Evolutionary conservation across 2,329 filamentous ascomycete species (phyloP).

Genomic region (Plectosphaerella plurivora): DNA sequence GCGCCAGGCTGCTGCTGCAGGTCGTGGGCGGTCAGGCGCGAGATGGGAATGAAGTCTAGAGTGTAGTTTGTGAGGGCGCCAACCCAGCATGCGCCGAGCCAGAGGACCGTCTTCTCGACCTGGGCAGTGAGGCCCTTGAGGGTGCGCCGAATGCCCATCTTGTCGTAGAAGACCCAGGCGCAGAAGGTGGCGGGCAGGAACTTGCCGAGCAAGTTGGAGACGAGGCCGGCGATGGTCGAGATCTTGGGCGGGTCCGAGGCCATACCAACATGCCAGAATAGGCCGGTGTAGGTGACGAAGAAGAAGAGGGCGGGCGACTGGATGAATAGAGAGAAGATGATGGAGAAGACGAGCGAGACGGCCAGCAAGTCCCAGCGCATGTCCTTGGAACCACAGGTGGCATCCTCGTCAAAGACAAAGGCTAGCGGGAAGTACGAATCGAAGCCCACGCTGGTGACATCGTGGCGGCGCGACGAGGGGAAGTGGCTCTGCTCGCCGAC

Average conservation of each 20-base stretch:
- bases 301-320: conserved; percentile 78
- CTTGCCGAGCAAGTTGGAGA: conserved; percentile 75
- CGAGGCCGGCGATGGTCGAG: conserved; percentile 61
- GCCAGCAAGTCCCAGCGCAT: conserved; percentile 79
- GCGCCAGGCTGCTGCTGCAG: conserved; percentile 86
- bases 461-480: conserved; percentile 60
- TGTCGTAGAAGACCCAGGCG: conserved; percentile 77
- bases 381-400: conserved; percentile 68
- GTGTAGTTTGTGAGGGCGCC: conserved; percentile 93
- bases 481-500: conserved; percentile 65
- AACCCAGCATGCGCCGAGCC: conserved; percentile 87
- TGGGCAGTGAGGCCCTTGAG: conserved; percentile 73
- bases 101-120: conserved; percentile 84
- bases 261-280: conserved; percentile 87
- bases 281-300: conserved; percentile 72
- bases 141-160: conserved; percentile 70
- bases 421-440: conserved; percentile 86
- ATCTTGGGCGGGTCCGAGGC: conserved; percentile 80
- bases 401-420: conserved; percentile 67
- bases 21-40: conserved; percentile 86
- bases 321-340: conserved; percentile 75
- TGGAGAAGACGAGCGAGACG: conserved; percentile 75
- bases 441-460: conserved; percentile 73
- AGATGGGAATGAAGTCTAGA: conserved; percentile 88
- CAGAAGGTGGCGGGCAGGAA: conserved; percentile 85